phyloP scores from a whole-genome alignment of 257 asterid genomes.

The Penstemon davidsonii region DNA sequence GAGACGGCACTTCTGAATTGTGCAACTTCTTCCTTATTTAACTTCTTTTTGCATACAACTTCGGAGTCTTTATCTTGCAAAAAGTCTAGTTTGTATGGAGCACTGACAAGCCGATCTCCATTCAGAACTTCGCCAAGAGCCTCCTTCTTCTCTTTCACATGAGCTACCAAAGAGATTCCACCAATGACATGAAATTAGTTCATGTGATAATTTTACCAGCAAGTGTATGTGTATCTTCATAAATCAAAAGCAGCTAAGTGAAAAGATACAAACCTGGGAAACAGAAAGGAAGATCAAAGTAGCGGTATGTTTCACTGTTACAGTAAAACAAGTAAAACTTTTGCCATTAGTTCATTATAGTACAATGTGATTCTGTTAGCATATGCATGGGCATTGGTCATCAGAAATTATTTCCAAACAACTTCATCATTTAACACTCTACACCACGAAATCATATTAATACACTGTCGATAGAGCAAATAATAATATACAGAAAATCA shows the following conservation, averaged over 20 bases:
- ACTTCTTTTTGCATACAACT: constrained; percentile 48
- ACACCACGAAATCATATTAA: too few species aligned
- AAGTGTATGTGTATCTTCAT: not conserved
- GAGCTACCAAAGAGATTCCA: not conserved
- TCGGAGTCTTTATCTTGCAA: constrained; percentile 56
- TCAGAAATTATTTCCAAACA: too few species aligned
- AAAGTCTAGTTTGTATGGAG: constrained; percentile 74
- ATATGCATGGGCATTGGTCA: too few species aligned
- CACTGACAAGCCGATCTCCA: constrained; percentile 71
- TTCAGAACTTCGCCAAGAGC: constrained; percentile 70
- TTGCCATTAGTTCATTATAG: too few species aligned
- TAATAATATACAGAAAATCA: too few species aligned
- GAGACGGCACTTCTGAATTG: constrained; percentile 62
- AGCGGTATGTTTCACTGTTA: constrained; percentile 69
- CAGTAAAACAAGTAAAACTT: too few species aligned
- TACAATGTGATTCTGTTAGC: too few species aligned
- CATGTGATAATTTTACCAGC: not conserved
- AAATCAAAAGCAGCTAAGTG: not conserved
- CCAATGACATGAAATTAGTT: not conserved
- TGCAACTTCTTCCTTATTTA: constrained; percentile 55
- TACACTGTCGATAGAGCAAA: too few species aligned
- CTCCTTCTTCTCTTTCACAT: constrained; percentile 73
- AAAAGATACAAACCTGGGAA: constrained; percentile 46
- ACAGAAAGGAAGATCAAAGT: constrained; percentile 77
- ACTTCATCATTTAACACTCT: too few species aligned